Percentiles rank a stretch among this genome's conserved stretches.
Conservation (phyloP, 1,284 basidiomycete species). For the Leccinum ponderosum region DNA sequence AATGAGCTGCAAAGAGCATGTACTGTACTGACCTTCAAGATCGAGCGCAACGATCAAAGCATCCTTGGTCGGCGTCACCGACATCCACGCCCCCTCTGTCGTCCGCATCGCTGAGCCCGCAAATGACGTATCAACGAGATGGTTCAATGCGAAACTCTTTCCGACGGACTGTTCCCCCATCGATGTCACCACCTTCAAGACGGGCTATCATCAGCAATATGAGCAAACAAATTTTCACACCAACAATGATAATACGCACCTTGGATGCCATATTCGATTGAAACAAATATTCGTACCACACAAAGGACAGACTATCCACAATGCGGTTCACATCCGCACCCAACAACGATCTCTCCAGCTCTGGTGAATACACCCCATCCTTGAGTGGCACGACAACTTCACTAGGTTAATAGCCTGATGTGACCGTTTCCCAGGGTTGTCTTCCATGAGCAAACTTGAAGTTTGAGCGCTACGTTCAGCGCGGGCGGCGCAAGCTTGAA, state of each 20-base stretch:
- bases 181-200: slow-evolving; percentile 58
- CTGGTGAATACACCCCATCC: slow-evolving; percentile 52
- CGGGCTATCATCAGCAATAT: slow-evolving; percentile 41
- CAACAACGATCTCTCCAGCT: slow-evolving; percentile 51
- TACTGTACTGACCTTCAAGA: slow-evolving; percentile 50
- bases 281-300: slow-evolving; percentile 68
- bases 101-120: slow-evolving; percentile 68
- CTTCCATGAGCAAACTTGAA: too few species aligned
- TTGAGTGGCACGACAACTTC: slow-evolving; percentile 46
- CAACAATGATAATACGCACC: slow-evolving; percentile 30
- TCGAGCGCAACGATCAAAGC: slow-evolving; percentile 59
- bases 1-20: not conserved
- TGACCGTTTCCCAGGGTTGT: too few species aligned
- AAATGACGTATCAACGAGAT: slow-evolving; percentile 64
- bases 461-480: too few species aligned
- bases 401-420: too few species aligned
- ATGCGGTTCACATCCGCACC: slow-evolving; percentile 60
- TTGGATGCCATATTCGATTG: slow-evolving; percentile 61
- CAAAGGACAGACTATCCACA: slow-evolving; percentile 54
- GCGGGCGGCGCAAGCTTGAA: too few species aligned
- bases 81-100: slow-evolving; percentile 69
- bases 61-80: slow-evolving; percentile 59
- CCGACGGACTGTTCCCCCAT: slow-evolving; percentile 72
- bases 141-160: slow-evolving; percentile 62
- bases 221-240: not conserved